Evolutionary conservation across 2,329 filamentous ascomycete species (phyloP).

Genomic region (Ophiostoma himal-ulmi): DNA sequence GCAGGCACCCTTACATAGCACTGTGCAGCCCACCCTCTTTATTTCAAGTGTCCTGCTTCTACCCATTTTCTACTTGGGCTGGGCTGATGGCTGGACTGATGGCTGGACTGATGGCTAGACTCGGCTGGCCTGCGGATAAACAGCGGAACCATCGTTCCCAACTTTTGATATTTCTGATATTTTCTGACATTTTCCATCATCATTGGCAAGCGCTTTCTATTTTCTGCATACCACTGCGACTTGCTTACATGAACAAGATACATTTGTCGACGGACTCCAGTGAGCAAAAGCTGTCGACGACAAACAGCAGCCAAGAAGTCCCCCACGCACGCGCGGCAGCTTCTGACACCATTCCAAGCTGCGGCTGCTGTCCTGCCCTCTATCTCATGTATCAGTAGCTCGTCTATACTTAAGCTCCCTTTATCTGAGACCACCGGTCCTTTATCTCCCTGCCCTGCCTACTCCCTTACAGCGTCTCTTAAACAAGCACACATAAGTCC

Average conservation of each 20-base stretch:
- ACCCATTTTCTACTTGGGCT: not conserved
- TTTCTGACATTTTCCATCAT: not conserved
- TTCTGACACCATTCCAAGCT: not conserved
- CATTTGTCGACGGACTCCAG: not conserved
- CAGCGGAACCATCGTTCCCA: not conserved
- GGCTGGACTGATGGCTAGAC: constrained; percentile 3
- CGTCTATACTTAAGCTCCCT: not conserved
- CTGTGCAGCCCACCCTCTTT: not conserved
- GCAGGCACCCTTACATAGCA: not conserved
- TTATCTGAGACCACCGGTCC: too few relatives aligned
- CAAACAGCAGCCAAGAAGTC: not conserved
- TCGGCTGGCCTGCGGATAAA: constrained; percentile 7
- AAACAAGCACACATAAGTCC: too few relatives aligned
- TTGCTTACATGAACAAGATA: not conserved
- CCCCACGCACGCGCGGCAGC: not conserved
- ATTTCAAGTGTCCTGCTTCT: not conserved
- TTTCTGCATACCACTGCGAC: not conserved
- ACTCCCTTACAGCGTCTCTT: not conserved
- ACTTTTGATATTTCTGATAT: not conserved
- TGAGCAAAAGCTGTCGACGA: not conserved
- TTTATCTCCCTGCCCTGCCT: not conserved
- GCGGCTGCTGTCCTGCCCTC: not conserved
- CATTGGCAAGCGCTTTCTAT: not conserved
- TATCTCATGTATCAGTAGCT: not conserved
- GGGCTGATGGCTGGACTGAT: not conserved